A percentile compares a stretch with the other conserved stretches of the same genome.
Conservation (phyloP, 2,329 filamentous ascomycete genomes). For the Aureobasidium lini region DNA sequence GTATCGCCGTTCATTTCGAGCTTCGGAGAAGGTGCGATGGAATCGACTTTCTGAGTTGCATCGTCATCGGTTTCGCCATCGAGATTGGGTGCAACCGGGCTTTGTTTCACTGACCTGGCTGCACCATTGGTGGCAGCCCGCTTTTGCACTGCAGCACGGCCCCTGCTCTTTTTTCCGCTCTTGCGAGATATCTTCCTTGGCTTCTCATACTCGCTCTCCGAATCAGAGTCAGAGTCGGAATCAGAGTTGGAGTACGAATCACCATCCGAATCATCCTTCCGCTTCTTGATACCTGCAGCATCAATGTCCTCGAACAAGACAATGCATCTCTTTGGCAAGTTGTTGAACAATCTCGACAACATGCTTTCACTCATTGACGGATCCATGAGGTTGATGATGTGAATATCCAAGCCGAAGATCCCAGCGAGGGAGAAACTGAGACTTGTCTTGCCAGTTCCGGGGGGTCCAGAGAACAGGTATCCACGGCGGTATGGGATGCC, state of each 20-base stretch:
- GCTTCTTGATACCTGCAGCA: constrained; percentile 36
- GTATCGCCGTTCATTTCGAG: no score
- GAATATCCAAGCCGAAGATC: constrained; percentile 40
- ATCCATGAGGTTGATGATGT: constrained; percentile 48
- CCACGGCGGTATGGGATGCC: constrained; percentile 81
- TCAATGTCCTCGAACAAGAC: constrained; percentile 43
- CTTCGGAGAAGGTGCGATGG: neutral
- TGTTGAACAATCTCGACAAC: constrained; percentile 37
- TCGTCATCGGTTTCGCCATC: neutral
- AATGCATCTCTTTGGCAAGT: constrained; percentile 37
- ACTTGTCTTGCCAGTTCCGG: constrained; percentile 32
- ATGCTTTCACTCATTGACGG: constrained; percentile 66
- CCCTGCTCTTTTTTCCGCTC: neutral
- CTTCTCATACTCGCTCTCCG: neutral
- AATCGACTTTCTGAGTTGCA: neutral
- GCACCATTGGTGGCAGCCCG: neutral
- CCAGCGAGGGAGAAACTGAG: constrained; percentile 37
- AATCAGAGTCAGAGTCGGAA: neutral
- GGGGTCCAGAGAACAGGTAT: constrained; percentile 71
- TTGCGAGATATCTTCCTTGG: neutral
- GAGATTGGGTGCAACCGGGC: neutral
- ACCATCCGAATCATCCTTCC: constrained; percentile 16
- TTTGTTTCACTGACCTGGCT: neutral
- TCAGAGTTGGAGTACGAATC: neutral
- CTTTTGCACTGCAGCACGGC: neutral